Evolutionary conservation across 2,329 filamentous ascomycete species (phyloP), one percentile per base, ranked within the genome.

Genomic region (Emergomyces orientalis): DNA sequence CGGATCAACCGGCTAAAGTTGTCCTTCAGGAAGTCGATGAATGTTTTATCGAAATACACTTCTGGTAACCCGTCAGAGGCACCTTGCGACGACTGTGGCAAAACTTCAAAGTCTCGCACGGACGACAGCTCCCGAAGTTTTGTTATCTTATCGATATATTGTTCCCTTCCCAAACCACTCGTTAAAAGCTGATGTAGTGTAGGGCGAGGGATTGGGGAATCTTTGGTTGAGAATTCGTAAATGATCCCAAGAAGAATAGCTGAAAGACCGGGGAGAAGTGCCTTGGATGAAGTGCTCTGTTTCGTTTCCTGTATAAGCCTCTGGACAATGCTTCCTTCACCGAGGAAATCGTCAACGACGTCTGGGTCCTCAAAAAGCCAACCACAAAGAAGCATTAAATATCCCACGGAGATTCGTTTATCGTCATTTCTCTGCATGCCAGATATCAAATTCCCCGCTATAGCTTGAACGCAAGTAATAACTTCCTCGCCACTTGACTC

Each of bases 211-310:
- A 99, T 88, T 0, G 94, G 91, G 0, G 93, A 97, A 75, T 99
- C 94, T 72, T 96, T 96, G 0, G 93, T 97, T 11, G 93, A 97
- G 71, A 97, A 99, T 71, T 99, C 94, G 73, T 97, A 99, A 4
- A 94, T 83, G 25, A 95, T 87, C 11, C 93, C 94, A 1, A 97
- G 81, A 0, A 99, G 78, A 72, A 91, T 86, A 19, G 91, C 88
- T 72, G 89, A 91, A 14, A 99, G 81, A 1, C 94, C 94, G 67
- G 90, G 88, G 17, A 93, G 81, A 39, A 96, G 79, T 25, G 84
- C 79, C 64, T 86, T 86, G 14, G 85, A 85, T 34, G 82, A 76
- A 71, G 79, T 71, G 67, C 82, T 77, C 64, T 87, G 84, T 66
- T 87, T 87, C 49, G 90, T 86, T 34, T 86, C 84, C 69, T 94